These are phyloP conservation scores for Solanum paucissectum DNA, from an alignment of 257 asterid species.

Conservation along the genomic window DNA sequence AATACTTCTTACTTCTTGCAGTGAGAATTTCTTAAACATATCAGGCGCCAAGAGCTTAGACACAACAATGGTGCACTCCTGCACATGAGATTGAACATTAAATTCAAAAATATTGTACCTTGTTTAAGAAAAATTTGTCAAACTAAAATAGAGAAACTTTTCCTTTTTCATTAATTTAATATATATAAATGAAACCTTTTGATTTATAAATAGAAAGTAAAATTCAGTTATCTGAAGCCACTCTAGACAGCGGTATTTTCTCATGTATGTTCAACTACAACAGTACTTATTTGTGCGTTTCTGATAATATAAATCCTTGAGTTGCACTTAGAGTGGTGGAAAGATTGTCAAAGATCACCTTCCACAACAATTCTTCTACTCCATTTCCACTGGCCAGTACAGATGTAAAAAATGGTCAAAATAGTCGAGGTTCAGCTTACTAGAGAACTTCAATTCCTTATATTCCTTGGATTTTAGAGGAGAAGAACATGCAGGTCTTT, in stretches of 20 bases:
- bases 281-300: background rate
- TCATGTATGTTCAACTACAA: background rate
- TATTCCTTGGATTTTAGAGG: background rate
- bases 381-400: background rate
- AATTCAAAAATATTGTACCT: background rate
- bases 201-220: background rate
- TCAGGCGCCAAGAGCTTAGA: background rate
- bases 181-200: background rate
- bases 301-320: background rate
- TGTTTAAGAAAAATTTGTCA: background rate
- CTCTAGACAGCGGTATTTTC: background rate
- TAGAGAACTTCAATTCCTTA: background rate
- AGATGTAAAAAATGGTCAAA: background rate
- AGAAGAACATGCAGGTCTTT: background rate
- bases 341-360: background rate
- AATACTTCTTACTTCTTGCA: background rate
- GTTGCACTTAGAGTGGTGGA: background rate
- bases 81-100: background rate
- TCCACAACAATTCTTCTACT: background rate
- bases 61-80: background rate
- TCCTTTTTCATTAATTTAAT: background rate
- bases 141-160: background rate
- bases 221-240: background rate
- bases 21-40: background rate
- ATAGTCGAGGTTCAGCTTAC: background rate